Evolutionary conservation across 2,329 filamentous ascomycete genomes (phyloP).

Genomic region (Aspergillus texensis): DNA sequence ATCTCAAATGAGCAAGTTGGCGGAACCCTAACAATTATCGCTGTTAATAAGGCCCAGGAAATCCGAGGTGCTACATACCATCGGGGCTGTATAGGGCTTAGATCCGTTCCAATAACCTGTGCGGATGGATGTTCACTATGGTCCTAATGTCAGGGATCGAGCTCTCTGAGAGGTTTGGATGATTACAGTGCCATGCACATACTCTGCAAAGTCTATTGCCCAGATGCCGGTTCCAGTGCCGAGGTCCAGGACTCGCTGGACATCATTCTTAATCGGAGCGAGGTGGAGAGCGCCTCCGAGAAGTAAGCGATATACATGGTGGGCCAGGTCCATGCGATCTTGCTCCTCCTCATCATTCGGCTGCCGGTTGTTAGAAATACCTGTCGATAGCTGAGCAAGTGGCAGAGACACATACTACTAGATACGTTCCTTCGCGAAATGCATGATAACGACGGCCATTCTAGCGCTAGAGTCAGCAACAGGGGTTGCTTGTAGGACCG

Average conservation of each 20-base stretch:
- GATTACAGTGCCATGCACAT: neutral
- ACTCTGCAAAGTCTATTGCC: slow-evolving; percentile 3
- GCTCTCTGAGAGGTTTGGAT: no score
- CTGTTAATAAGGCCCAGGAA: no score
- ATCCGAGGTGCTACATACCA: neutral
- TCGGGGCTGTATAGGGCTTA: neutral
- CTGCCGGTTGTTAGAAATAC: neutral
- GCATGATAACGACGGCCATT: slow-evolving; percentile 3
- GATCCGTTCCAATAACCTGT: neutral
- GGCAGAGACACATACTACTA: neutral
- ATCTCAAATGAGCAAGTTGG: neutral
- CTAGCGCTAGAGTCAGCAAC: neutral
- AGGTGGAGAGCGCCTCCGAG: neutral
- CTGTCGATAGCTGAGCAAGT: neutral
- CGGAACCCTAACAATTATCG: neutral
- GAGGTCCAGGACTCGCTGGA: slow-evolving; percentile 1
- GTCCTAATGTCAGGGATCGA: neutral
- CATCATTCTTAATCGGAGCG: neutral
- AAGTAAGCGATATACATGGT: neutral
- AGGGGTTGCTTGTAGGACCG: neutral
- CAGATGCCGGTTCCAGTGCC: slow-evolving; percentile 3
- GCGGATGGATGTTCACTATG: neutral
- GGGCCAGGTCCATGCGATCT: slow-evolving; percentile 1
- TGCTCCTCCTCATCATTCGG: slow-evolving; percentile 3
- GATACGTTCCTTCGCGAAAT: neutral